phyloP scores from a whole-genome alignment of 352 stramenopile species.

The Blastocystis sp. region DNA sequence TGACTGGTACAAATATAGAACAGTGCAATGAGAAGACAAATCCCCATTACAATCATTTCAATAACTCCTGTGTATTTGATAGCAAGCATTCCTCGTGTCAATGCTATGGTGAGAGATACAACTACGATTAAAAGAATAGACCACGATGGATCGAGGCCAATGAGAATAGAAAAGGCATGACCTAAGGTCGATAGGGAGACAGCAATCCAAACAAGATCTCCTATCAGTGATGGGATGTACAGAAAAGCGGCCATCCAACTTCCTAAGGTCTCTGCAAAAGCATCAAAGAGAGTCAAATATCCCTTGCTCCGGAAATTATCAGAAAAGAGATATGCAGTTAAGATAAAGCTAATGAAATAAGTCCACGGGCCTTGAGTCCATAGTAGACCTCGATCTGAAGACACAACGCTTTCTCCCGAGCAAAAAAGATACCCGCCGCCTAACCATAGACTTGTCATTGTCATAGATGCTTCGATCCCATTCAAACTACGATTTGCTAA shows the following conservation, averaged over 20 bases:
- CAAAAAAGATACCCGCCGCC: conserved; percentile 22
- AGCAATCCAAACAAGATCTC: conserved; percentile 42
- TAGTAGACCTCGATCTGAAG: background rate
- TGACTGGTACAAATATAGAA: conserved; percentile 4
- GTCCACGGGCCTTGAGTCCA: conserved; percentile 39
- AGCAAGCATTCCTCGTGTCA: conserved; percentile 22
- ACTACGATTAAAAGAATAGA: background rate
- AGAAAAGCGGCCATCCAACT: conserved; percentile 39
- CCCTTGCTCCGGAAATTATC: conserved; percentile 13
- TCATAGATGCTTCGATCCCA: background rate
- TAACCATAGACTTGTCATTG: conserved; percentile 36
- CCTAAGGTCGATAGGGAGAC: conserved; percentile 4
- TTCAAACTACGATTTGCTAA: conserved; percentile 2
- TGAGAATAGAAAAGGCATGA: conserved; percentile 2
- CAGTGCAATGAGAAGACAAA: conserved; percentile 13
- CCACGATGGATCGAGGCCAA: background rate
- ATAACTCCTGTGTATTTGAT: conserved; percentile 16
- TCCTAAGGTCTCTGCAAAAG: conserved; percentile 7
- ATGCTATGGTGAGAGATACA: background rate
- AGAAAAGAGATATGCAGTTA: conserved; percentile 16
- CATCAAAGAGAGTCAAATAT: background rate
- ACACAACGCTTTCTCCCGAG: conserved; percentile 9
- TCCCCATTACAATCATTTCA: conserved; percentile 29
- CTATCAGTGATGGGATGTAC: conserved; percentile 34
- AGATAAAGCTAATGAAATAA: conserved; percentile 32